These are phyloP conservation scores for Cyclostephanos tholiformis DNA, from an alignment of 108 stramenopile species.

Conservation along the genomic window DNA sequence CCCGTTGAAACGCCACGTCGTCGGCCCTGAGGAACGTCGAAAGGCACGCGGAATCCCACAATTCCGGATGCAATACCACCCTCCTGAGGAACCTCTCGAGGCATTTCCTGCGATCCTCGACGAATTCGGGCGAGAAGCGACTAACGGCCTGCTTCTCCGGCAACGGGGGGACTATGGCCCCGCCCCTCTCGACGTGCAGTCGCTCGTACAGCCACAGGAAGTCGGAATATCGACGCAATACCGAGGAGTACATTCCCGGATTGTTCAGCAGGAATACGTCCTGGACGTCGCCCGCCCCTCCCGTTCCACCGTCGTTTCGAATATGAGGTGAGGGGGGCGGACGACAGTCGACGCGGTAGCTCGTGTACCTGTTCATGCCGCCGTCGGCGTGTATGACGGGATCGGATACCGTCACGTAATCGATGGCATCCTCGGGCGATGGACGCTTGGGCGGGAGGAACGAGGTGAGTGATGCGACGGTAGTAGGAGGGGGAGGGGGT, in stretches of 20 bases:
- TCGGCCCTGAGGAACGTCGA: slow-evolving; percentile 91
- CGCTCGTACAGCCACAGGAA: slow-evolving; percentile 95
- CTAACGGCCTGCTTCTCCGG: slow-evolving; percentile 96
- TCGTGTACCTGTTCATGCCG: slow-evolving; percentile 90
- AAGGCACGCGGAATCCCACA: slow-evolving; percentile 77
- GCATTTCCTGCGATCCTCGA: slow-evolving; percentile 81
- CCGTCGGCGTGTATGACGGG: slow-evolving; percentile 89
- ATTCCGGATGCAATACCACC: slow-evolving; percentile 89
- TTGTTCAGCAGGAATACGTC: slow-evolving; percentile 55
- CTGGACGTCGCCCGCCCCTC: background rate
- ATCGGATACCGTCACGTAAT: slow-evolving; percentile 72
- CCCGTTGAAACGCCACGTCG: slow-evolving; percentile 79
- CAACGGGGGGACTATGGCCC: slow-evolving; percentile 94
- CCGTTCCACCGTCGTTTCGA: slow-evolving; percentile 6
- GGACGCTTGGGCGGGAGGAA: background rate
- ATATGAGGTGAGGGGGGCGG: slow-evolving; percentile 52
- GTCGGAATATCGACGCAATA: slow-evolving; percentile 94
- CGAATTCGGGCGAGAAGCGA: slow-evolving; percentile 87
- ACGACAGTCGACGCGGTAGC: slow-evolving; percentile 87
- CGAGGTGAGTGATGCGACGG: background rate
- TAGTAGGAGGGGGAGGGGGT: too few species aligned
- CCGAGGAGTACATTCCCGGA: slow-evolving; percentile 59
- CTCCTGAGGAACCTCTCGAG: slow-evolving; percentile 91
- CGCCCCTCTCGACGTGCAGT: slow-evolving; percentile 87
- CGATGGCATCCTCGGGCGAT: slow-evolving; percentile 39